Conservation (phyloP, 805 yeast genomes). For the Saccharomycopsis olivae region DNA sequence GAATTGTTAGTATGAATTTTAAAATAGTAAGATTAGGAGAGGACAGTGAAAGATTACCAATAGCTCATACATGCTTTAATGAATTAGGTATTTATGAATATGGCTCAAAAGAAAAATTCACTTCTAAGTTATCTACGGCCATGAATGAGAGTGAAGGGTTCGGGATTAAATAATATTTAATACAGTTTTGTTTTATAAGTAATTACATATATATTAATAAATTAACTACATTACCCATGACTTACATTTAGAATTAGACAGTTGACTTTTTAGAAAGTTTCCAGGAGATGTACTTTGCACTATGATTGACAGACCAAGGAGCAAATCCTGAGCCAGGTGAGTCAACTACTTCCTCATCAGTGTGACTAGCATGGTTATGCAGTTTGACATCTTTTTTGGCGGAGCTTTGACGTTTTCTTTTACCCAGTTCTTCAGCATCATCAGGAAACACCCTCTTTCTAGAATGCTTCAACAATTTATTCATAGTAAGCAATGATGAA, state of each 20-base stretch:
- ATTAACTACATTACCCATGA: no score
- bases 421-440: neutral
- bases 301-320: slow-evolving; percentile 48
- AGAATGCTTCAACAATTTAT: neutral
- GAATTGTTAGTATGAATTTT: slow-evolving; percentile 64
- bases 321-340: slow-evolving; percentile 14
- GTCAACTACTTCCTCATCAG: slow-evolving; percentile 14
- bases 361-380: slow-evolving; percentile 18
- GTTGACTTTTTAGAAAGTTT: neutral
- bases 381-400: slow-evolving; percentile 3
- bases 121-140: slow-evolving; percentile 52
- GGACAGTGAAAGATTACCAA: slow-evolving; percentile 48
- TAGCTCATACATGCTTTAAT: slow-evolving; percentile 92
- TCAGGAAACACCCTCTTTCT: neutral
- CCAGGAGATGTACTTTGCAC: slow-evolving; percentile 64
- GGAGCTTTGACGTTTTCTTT: no score
- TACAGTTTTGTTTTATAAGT: no score
- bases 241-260: no score
- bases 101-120: slow-evolving; percentile 39
- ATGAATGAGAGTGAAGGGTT: slow-evolving; percentile 78
- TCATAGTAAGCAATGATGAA: neutral
- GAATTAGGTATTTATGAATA: slow-evolving; percentile 74
- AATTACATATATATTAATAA: no score
- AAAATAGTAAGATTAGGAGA: slow-evolving; percentile 48
- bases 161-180: slow-evolving; percentile 46